Percentiles rank a stretch among this genome's conserved stretches.
These are phyloP conservation scores for Prillingera fragicola DNA, from an alignment of 1,284 basidiomycete species.

Conservation along the genomic window DNA sequence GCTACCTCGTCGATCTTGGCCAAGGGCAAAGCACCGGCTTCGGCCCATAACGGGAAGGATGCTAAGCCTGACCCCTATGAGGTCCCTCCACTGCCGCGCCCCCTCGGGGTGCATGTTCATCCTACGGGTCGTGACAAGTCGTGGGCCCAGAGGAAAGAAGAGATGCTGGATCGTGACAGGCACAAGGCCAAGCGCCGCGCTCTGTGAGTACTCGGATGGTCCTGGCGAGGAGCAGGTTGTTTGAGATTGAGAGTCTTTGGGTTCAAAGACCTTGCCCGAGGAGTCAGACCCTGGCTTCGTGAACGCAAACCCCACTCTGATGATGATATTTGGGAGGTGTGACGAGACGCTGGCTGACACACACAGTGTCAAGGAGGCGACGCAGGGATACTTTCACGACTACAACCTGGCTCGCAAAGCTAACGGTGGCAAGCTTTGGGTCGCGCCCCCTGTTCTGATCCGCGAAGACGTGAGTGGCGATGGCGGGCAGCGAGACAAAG, in stretches of 20 bases:
- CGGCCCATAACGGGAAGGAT: not conserved
- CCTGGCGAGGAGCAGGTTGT: too few species aligned
- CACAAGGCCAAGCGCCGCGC: constrained; percentile 67
- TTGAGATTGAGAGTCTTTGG: too few species aligned
- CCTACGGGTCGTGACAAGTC: constrained; percentile 58
- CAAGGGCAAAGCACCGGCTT: not conserved
- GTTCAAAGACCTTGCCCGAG: too few species aligned
- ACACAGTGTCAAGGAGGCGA: constrained; percentile 74
- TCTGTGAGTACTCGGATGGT: constrained; percentile 54
- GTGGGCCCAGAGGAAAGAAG: constrained; percentile 63
- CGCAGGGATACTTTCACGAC: constrained; percentile 86
- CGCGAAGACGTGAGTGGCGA: constrained; percentile 70
- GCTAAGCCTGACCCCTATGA: constrained; percentile 14
- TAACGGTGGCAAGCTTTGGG: constrained; percentile 86
- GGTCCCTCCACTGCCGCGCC: constrained; percentile 49
- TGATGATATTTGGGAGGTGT: not conserved
- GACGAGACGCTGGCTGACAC: not conserved
- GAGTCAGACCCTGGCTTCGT: not conserved
- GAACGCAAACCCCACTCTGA: not conserved
- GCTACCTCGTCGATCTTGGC: not conserved
- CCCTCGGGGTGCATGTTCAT: constrained; percentile 64
- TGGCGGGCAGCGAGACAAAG: not conserved
- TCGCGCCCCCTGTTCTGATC: constrained; percentile 82
- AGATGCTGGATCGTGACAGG: constrained; percentile 66
- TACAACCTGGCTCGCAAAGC: constrained; percentile 66